Evolutionary conservation across 192 early-diverging fungal species (phyloP), one percentile per base, ranked within the genome.

Genomic region (Geranomyces michiganensis): DNA sequence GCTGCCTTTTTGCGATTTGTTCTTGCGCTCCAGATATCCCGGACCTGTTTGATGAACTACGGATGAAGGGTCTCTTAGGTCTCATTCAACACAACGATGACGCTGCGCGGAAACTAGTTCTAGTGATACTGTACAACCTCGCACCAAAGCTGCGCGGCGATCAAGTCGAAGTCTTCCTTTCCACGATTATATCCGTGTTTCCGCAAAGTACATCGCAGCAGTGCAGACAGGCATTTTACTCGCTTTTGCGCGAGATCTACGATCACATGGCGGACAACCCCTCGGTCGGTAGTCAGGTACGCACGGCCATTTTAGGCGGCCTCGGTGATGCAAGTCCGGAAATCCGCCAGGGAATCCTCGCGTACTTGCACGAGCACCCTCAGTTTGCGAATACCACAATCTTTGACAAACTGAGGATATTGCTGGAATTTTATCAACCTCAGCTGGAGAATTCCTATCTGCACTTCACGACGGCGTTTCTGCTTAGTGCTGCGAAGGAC

Each of bases 361-460:
- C 62, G 13, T 82, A 71, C 51, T 55, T 82, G 7, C 48, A 67
- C 36, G 21, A 45, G 21, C 64, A 72, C 12, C n/a, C 10, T 27
- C 31, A 56, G 1, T 31, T 77, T 12, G 70, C 36, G 12, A 56
- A 49, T 17, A 33, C 33, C 19, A 49, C 64, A n/a, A 55, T 75
- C 21, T 81, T 78, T 56, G 61, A 62, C 26, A 29, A 44, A 26
- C 43, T 44, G 30, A 21, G 41, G 24, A 43, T 27, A 9, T 56
- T 70, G 33, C 56, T 70, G n/a, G 32, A 36, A 12, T 46, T 70
- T 78, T 93, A 91, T 59, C 71, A 82, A 14, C 78, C 88, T 17
- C 79, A 89, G 29, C 75, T 81, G 0, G 92, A 93, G 72, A 81
- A 85, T 22, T 78, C 82, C 10, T 93, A 85, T 69, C 60, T 90